phyloP scores from a whole-genome alignment of 192 early-diverging fungal genomes.

The Pecoramyces ruminantium region DNA sequence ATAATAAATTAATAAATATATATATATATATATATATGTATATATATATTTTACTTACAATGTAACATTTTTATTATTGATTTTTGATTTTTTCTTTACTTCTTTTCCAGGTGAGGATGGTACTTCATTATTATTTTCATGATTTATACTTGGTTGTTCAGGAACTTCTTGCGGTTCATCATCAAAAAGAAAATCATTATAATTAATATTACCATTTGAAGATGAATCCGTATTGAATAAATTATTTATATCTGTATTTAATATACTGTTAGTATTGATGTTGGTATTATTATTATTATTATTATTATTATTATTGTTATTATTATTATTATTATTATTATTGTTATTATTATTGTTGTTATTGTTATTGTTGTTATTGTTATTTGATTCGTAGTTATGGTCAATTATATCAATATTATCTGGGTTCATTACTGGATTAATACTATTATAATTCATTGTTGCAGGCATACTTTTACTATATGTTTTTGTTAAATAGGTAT shows the following conservation, averaged over 20 bases:
- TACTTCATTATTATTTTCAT: background rate
- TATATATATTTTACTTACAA: background rate
- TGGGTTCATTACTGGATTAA: background rate
- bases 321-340: no score
- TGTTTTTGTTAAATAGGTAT: background rate
- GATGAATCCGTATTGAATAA: background rate
- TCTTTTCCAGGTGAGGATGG: background rate
- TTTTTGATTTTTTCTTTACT: background rate
- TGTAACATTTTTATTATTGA: background rate
- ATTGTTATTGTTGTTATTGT: background rate
- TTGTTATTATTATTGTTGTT: background rate
- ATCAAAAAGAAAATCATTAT: background rate
- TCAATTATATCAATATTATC: background rate
- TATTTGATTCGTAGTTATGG: background rate
- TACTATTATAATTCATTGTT: background rate
- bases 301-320: no score
- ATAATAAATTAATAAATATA: background rate
- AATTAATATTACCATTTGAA: background rate
- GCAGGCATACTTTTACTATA: background rate
- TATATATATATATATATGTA: background rate
- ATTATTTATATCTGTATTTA: no score
- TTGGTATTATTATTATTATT: no score
- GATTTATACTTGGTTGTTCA: background rate
- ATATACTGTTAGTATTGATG: no score
- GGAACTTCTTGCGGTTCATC: background rate